Conservation (phyloP, 202 grass and related monocot genomes). For the Dendrocalamus latiflorus region DNA sequence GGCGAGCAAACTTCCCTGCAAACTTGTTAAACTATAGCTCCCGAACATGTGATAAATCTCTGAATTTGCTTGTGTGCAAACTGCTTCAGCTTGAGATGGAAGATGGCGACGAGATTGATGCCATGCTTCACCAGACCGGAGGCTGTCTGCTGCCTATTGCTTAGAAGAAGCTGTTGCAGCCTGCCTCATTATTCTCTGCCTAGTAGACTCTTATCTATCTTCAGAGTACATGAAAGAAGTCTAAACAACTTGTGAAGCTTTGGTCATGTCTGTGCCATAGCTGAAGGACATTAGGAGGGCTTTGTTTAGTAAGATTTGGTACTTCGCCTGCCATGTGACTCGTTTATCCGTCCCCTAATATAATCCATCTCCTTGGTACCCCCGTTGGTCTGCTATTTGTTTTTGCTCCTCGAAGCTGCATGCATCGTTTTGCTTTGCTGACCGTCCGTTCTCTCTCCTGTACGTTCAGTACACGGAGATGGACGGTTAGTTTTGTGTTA, state of each 20-base stretch:
- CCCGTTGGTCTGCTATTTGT: not conserved
- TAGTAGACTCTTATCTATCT: not conserved
- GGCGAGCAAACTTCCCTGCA: not conserved
- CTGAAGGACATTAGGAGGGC: constrained; percentile 24
- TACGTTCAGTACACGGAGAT: not conserved
- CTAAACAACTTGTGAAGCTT: constrained; percentile 39
- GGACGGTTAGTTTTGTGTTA: not conserved
- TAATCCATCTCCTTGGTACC: not conserved
- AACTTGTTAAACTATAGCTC: not conserved
- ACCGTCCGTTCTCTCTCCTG: not conserved
- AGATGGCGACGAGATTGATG: constrained; percentile 81
- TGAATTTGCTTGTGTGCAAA: not conserved
- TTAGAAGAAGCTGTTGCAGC: constrained; percentile 2
- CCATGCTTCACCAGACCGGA: constrained; percentile 91
- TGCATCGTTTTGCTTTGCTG: not conserved
- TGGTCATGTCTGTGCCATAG: constrained; percentile 16
- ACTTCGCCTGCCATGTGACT: constrained; percentile 24
- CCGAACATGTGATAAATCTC: not conserved
- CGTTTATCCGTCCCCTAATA: constrained; percentile 20
- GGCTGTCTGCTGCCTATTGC: constrained; percentile 12
- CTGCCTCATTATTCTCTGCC: not conserved
- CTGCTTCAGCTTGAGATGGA: constrained; percentile 76
- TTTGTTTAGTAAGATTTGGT: constrained; percentile 33
- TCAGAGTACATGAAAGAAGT: not conserved
- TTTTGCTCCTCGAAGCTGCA: not conserved